A percentile compares a stretch with the other conserved stretches of the same genome.
Conservation (phyloP, 352 stramenopile species). For the Pythium phragmitis region DNA sequence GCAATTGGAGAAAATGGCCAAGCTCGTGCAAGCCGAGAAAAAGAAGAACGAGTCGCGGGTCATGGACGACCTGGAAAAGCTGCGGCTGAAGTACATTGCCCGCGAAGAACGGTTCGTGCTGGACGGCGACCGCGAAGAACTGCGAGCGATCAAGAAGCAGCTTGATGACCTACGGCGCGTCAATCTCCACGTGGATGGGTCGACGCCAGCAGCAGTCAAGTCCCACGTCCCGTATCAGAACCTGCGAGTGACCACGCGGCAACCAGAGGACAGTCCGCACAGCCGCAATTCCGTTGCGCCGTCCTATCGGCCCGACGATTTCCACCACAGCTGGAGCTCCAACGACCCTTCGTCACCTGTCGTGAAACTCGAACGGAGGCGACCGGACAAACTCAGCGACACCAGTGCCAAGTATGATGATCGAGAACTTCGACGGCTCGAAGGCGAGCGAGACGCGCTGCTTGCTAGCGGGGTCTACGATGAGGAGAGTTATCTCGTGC, state of each 20-base stretch:
- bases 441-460: constrained; percentile 55
- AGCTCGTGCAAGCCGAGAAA: constrained; percentile 57
- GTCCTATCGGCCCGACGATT: not conserved
- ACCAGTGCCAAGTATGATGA: not conserved
- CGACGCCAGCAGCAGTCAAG: not conserved
- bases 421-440: constrained; percentile 45
- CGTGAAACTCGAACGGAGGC: not conserved
- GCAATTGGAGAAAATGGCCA: constrained; percentile 62
- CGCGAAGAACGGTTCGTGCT: constrained; percentile 79
- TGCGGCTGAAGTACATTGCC: constrained; percentile 78
- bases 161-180: constrained; percentile 68
- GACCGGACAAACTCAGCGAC: not conserved
- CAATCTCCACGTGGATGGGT: constrained; percentile 20
- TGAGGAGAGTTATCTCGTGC: constrained; percentile 61
- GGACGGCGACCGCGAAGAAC: constrained; percentile 75
- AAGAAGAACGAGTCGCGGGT: constrained; percentile 64
- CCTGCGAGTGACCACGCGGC: not conserved
- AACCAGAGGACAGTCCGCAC: not conserved
- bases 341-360: not conserved
- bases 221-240: not conserved
- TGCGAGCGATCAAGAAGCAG: constrained; percentile 81
- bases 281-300: not conserved
- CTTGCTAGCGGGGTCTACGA: constrained; percentile 61
- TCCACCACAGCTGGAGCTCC: constrained; percentile 20
- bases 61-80: constrained; percentile 73